Base-by-base conservation (phyloP, 2,329 filamentous ascomycete genomes). In the Aspergillus ustus region DNA sequence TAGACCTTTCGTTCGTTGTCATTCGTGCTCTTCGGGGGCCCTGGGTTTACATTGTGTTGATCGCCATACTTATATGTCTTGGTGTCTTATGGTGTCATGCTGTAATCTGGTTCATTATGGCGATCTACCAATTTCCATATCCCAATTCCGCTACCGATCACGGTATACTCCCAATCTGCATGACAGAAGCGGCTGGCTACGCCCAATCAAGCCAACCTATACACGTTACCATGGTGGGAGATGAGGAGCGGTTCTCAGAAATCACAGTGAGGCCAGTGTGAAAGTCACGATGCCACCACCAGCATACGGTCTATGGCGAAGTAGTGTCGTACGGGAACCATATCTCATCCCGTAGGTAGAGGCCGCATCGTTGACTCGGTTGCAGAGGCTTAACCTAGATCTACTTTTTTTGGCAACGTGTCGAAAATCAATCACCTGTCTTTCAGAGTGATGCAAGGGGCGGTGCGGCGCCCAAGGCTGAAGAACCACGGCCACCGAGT, bases 281-380 rank as follows among this genome's bases (percentile, higher is more conserved):
- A 87, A 88, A 20, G 61, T 74, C 58, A 73, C 71, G 68, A 66
- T 83, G 20, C 86, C 88, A 8, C 93, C 93, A 4, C 93, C 93
- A 0, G 92, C 92, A 2, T 97, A 97, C 72, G 93, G 93, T 0
- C 80, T 92, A 1, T 96, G 92, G 91, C 84, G 92, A 56, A 88
- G 89, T 75, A 94, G 90, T 70, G 91, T 95, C 77, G 89, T 91
- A 84, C 76, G 89, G 87, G 43, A 29, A 40, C 22, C 6, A 40
- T 34, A 25, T 28, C n/a, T n/a, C 25, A 25, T 22, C 20, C 15
- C 3, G n/a, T 11, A 20, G 15, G 15, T 17, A 52, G 29, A 25
- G 31, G 13, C 8, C 4, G n/a, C 29, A 6, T 52, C 51, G 22
- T 57, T 66, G 54, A 65, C 34, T 53, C 7, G 22, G 52, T 44